Evolutionary conservation across 768 basidiomycete genomes (phyloP).

Genomic region (Xerocomus brunneocitrinus): DNA sequence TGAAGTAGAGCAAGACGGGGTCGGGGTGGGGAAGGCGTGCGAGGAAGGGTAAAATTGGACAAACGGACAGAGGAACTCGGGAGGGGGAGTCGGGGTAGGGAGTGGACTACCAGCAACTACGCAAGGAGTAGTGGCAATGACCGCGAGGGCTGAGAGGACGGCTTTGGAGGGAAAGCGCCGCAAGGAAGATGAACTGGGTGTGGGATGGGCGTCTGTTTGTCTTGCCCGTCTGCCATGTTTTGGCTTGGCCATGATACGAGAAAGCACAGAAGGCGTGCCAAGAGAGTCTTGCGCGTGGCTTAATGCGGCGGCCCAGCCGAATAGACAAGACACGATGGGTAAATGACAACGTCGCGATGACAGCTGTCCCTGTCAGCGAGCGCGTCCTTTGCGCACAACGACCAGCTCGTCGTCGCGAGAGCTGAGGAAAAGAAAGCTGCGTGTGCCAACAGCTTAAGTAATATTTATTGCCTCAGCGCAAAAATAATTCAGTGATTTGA

Average conservation of each 20-base stretch:
- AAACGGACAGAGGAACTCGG: slow-evolving; percentile 59
- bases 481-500: slow-evolving; percentile 14
- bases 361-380: neutral
- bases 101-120: slow-evolving; percentile 45
- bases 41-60: slow-evolving; percentile 21
- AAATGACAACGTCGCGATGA: neutral
- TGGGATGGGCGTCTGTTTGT: no score
- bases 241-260: slow-evolving; percentile 53
- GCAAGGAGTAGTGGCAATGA: slow-evolving; percentile 47
- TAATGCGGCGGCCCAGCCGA: slow-evolving; percentile 19
- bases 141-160: slow-evolving; percentile 53
- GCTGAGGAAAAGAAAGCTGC: slow-evolving; percentile 3
- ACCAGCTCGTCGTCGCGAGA: slow-evolving; percentile 8
- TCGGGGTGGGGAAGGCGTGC: neutral
- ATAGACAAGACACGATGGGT: neutral
- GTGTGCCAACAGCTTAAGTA: slow-evolving; percentile 23
- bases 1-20: slow-evolving; percentile 9
- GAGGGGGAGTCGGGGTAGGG: slow-evolving; percentile 35
- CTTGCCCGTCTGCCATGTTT: slow-evolving; percentile 29
- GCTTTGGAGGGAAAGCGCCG: slow-evolving; percentile 41
- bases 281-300: slow-evolving; percentile 36
- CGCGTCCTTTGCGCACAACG: slow-evolving; percentile 1
- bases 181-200: no score
- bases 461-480: neutral
- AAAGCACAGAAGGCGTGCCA: slow-evolving; percentile 35